phyloP scores from a whole-genome alignment of 2,329 filamentous ascomycete genomes.

The Aspergillus proliferans region DNA sequence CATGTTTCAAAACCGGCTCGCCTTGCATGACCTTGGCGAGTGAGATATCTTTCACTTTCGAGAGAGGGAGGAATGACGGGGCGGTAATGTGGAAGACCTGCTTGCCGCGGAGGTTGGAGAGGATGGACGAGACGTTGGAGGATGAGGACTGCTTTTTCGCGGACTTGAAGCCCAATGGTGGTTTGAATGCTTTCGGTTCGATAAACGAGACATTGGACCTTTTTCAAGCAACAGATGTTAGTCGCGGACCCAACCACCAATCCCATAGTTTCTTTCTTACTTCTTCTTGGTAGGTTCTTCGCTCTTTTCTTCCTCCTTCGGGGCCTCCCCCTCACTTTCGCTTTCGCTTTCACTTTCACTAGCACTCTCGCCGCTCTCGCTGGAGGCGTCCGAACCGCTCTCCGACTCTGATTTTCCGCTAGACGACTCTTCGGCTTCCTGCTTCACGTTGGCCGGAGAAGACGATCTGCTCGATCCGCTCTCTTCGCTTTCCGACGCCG shows the following conservation, averaged over 20 bases:
- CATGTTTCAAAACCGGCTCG: slow-evolving; percentile 35
- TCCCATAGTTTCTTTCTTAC: slow-evolving; percentile 6
- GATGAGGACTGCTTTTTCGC: slow-evolving; percentile 27
- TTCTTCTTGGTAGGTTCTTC: slow-evolving; percentile 12
- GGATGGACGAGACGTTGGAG: slow-evolving; percentile 26
- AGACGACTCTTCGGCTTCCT: slow-evolving; percentile 12
- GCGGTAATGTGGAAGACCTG: slow-evolving; percentile 46
- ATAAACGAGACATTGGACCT: slow-evolving; percentile 14
- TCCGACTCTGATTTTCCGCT: slow-evolving; percentile 15
- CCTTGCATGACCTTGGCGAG: slow-evolving; percentile 36
- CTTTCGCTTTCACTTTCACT: not conserved
- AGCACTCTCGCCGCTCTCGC: not conserved
- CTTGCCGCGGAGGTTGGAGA: slow-evolving; percentile 38
- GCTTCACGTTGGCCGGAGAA: slow-evolving; percentile 16
- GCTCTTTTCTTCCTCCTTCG: slow-evolving; percentile 11
- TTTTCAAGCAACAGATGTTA: not conserved
- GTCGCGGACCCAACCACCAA: slow-evolving; percentile 1
- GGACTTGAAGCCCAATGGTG: slow-evolving; percentile 39
- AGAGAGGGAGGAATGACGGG: slow-evolving; percentile 39
- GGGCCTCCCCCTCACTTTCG: not conserved
- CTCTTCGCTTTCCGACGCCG: not conserved
- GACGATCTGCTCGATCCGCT: slow-evolving; percentile 14
- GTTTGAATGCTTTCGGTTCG: slow-evolving; percentile 30
- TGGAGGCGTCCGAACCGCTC: slow-evolving; percentile 5
- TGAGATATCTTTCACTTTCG: slow-evolving; percentile 40